Evolutionary conservation across 208 protist genomes (phyloP).

Genomic region (Wallacemonas rigidus): DNA sequence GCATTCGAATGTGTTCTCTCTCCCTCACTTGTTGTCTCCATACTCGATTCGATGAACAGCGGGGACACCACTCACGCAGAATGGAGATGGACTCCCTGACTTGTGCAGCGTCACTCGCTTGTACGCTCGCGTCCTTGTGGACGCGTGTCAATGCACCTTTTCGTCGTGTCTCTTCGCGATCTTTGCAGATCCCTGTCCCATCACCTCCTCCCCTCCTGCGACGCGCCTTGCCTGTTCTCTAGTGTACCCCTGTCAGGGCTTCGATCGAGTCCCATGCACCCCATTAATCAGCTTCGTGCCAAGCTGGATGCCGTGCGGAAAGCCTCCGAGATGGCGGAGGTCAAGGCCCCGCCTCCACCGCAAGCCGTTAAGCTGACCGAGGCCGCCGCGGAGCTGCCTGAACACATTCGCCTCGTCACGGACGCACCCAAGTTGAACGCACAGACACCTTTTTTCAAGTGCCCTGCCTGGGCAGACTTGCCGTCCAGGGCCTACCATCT

Average conservation of each 20-base stretch:
- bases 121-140: too few species aligned
- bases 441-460: conserved; percentile 78
- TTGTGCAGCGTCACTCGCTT: too few species aligned
- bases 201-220: neutral
- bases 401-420: conserved; percentile 69
- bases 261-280: neutral
- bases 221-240: neutral
- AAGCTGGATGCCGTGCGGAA: conserved; percentile 21
- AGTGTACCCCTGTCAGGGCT: too few species aligned
- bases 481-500: conserved; percentile 68
- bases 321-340: conserved; percentile 37
- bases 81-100: too few species aligned
- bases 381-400: conserved; percentile 53
- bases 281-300: conserved; percentile 16
- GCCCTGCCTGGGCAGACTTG: conserved; percentile 75
- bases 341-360: neutral
- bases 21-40: neutral
- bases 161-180: too few species aligned
- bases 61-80: too few species aligned
- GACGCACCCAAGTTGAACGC: conserved; percentile 77
- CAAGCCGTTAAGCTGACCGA: conserved; percentile 42
- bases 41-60: neutral
- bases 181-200: too few species aligned
- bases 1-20: neutral
- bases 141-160: too few species aligned